These are phyloP conservation scores for Guyanaporus albipodus DNA, from an alignment of 768 basidiomycete species.

Conservation along the genomic window DNA sequence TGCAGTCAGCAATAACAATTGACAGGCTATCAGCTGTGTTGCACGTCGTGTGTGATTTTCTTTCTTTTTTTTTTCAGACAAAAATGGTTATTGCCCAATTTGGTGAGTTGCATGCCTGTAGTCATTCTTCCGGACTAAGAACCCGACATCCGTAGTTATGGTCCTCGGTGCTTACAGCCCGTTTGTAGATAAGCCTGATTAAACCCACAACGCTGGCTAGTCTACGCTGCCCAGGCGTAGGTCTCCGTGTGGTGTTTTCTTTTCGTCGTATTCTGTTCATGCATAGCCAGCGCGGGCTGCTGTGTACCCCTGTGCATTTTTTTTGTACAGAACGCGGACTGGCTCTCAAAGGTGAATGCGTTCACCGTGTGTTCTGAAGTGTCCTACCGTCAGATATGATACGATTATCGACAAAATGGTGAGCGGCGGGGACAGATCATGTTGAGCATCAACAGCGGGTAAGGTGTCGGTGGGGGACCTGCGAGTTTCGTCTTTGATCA, in stretches of 20 bases:
- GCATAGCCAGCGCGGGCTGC: constrained; percentile 38
- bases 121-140: constrained; percentile 1
- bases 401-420: constrained; percentile 47
- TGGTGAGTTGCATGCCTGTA: constrained; percentile 9
- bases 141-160: constrained; percentile 18
- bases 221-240: constrained; percentile 35
- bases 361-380: neutral
- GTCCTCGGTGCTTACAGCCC: constrained; percentile 28
- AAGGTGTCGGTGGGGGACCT: too few relatives aligned
- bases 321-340: constrained; percentile 47
- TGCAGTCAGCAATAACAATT: constrained; percentile 49
- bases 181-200: neutral
- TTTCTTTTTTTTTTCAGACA: neutral
- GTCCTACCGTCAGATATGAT: constrained; percentile 34
- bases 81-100: constrained; percentile 41
- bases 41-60: constrained; percentile 15
- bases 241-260: constrained; percentile 7
- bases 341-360: constrained; percentile 42
- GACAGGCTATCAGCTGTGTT: constrained; percentile 31
- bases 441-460: constrained; percentile 47
- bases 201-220: constrained; percentile 21
- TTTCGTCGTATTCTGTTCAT: constrained; percentile 4
- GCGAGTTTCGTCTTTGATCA: constrained; percentile 1
- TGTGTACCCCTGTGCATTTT: constrained; percentile 37
- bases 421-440: constrained; percentile 37